Evolutionary conservation across 108 stramenopile genomes (phyloP).

Genomic region (Pseudonitzschia multistriata): DNA sequence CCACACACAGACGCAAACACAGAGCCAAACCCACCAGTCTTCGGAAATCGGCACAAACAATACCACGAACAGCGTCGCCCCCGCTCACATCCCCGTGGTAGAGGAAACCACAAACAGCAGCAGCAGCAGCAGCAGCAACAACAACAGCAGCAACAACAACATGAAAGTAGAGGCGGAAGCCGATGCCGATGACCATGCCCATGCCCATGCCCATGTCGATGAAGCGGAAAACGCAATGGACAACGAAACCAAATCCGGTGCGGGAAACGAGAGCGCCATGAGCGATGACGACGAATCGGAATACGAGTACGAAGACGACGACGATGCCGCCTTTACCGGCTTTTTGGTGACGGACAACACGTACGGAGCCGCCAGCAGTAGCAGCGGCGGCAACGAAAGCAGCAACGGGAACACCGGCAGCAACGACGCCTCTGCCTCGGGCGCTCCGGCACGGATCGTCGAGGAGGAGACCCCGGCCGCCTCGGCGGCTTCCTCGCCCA

Average conservation of each 20-base stretch:
- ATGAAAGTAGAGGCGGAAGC: neutral
- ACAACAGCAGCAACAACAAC: constrained; percentile 15
- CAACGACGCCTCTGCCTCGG: constrained; percentile 3
- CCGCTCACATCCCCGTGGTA: constrained; percentile 33
- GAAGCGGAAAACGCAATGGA: constrained; percentile 20
- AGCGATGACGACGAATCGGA: constrained; percentile 50
- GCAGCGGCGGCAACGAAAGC: neutral
- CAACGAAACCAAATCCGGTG: constrained; percentile 9
- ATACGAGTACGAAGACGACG: constrained; percentile 83
- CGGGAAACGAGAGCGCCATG: constrained; percentile 28
- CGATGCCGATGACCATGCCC: neutral
- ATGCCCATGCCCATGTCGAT: neutral
- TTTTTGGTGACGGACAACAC: constrained; percentile 46
- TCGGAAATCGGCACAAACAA: neutral
- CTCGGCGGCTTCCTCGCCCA: constrained; percentile 16
- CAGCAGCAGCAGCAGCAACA: constrained; percentile 15
- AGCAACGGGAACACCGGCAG: neutral
- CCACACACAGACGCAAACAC: neutral
- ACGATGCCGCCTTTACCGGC: constrained; percentile 74
- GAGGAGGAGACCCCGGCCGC: constrained; percentile 25
- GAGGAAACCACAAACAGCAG: constrained; percentile 5
- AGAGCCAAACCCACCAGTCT: too few relatives aligned
- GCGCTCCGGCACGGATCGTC: constrained; percentile 33
- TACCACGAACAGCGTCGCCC: neutral
- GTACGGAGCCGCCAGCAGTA: constrained; percentile 7